Evolutionary conservation across 2,329 filamentous ascomycete genomes (phyloP).

Genomic region (Cadophora malorum): DNA sequence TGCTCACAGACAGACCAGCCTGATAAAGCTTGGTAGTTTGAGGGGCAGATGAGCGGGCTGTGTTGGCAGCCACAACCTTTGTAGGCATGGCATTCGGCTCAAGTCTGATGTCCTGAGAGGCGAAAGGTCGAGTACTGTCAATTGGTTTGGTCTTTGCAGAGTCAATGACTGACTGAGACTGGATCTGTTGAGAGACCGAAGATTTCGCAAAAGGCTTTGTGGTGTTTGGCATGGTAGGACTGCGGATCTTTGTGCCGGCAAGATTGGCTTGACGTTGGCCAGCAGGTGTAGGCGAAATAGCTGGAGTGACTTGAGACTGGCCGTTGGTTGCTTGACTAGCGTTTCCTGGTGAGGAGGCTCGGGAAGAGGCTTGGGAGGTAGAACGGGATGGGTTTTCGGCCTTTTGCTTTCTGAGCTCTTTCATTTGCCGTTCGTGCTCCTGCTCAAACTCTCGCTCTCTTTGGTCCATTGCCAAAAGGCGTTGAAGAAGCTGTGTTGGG

Average conservation of each 20-base stretch:
- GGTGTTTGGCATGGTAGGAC: background rate
- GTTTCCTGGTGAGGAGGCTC: background rate
- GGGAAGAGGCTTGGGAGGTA: background rate
- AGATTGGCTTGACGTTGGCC: background rate
- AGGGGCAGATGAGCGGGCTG: no score
- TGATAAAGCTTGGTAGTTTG: background rate
- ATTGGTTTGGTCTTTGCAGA: background rate
- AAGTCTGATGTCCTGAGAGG: background rate
- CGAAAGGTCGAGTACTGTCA: background rate
- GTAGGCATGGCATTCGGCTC: background rate
- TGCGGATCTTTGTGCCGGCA: background rate
- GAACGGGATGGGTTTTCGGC: background rate
- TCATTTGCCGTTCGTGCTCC: background rate
- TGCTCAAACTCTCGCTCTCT: conserved; percentile 6
- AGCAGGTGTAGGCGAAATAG: background rate
- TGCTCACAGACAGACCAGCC: background rate
- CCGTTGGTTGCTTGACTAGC: background rate
- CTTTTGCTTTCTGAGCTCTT: background rate
- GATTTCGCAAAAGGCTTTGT: background rate
- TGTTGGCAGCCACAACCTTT: background rate
- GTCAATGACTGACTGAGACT: background rate
- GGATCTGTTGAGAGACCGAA: background rate
- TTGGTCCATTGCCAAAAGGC: background rate
- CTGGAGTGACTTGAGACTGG: background rate
- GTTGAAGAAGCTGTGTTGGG: background rate